These are phyloP conservation scores for Neurospora pannonica DNA, from an alignment of 495 filamentous ascomycete genomes.

Conservation along the genomic window DNA sequence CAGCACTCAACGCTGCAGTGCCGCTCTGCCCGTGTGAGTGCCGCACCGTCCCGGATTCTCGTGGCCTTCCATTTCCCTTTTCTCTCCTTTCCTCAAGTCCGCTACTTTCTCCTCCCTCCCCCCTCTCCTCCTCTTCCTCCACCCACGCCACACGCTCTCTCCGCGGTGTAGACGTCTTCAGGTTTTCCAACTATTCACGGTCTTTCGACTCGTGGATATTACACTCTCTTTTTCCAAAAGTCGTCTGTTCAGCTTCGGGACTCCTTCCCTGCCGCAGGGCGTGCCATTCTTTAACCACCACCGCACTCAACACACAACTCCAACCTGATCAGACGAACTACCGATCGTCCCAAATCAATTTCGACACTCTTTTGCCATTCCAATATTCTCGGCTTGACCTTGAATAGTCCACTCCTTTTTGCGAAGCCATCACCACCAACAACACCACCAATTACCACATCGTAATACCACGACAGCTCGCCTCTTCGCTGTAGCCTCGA, in stretches of 20 bases:
- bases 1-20: not conserved
- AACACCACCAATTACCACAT: not conserved
- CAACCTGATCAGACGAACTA: slow-evolving; percentile 10
- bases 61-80: slow-evolving; percentile 8
- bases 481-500: not conserved
- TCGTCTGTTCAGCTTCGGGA: slow-evolving; percentile 17
- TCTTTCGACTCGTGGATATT: slow-evolving; percentile 26
- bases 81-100: slow-evolving; percentile 8
- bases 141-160: slow-evolving; percentile 1
- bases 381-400: slow-evolving; percentile 4
- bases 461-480: not conserved
- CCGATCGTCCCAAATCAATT: not conserved
- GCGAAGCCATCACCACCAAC: not conserved
- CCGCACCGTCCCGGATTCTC: not conserved
- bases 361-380: slow-evolving; percentile 16
- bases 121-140: not conserved
- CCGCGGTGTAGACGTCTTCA: slow-evolving; percentile 13
- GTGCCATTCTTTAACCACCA: slow-evolving; percentile 33
- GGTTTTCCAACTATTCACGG: slow-evolving; percentile 15
- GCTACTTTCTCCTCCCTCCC: slow-evolving; percentile 1
- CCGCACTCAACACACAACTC: not conserved
- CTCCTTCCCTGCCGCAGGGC: slow-evolving; percentile 37
- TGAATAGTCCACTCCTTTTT: slow-evolving; percentile 4
- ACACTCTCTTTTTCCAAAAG: slow-evolving; percentile 24
- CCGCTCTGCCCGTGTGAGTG: not conserved